phyloP scores from a whole-genome alignment of 768 basidiomycete genomes.

The Boletus edulis region DNA sequence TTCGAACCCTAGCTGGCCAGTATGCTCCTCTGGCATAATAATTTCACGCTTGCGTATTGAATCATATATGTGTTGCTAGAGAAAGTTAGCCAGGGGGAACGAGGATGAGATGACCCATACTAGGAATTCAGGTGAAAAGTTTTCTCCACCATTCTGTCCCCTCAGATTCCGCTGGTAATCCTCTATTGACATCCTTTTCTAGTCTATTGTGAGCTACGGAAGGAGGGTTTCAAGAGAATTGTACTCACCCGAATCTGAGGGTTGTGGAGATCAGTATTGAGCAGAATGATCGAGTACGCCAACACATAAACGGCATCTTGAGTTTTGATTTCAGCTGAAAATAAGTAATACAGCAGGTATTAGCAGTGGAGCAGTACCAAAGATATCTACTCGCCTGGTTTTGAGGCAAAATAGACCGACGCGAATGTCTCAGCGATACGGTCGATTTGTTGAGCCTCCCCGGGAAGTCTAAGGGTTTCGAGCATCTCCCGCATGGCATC shows the following conservation, averaged over 20 bases:
- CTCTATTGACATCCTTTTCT: slow-evolving; percentile 97
- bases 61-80: slow-evolving; percentile 85
- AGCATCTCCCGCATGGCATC: slow-evolving; percentile 95
- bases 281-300: slow-evolving; percentile 94
- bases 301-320: slow-evolving; percentile 94
- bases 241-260: slow-evolving; percentile 80
- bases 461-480: slow-evolving; percentile 91
- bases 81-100: slow-evolving; percentile 8
- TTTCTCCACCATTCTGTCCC: slow-evolving; percentile 82
- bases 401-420: slow-evolving; percentile 80
- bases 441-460: slow-evolving; percentile 90
- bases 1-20: slow-evolving; percentile 94
- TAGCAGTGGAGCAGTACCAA: background rate
- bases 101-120: slow-evolving; percentile 39
- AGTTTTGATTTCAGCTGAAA: slow-evolving; percentile 77
- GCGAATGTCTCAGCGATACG: slow-evolving; percentile 96
- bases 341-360: background rate
- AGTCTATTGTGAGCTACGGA: slow-evolving; percentile 6
- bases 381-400: slow-evolving; percentile 53
- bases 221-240: background rate
- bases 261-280: slow-evolving; percentile 96
- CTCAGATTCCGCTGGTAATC: slow-evolving; percentile 91
- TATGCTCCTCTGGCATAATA: slow-evolving; percentile 96
- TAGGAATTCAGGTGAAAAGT: slow-evolving; percentile 86
- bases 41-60: slow-evolving; percentile 94